A percentile compares a stretch with the other conserved stretches of the same genome.
phyloP scores from a whole-genome alignment of 768 basidiomycete species.

The Termitomyces sp. region DNA sequence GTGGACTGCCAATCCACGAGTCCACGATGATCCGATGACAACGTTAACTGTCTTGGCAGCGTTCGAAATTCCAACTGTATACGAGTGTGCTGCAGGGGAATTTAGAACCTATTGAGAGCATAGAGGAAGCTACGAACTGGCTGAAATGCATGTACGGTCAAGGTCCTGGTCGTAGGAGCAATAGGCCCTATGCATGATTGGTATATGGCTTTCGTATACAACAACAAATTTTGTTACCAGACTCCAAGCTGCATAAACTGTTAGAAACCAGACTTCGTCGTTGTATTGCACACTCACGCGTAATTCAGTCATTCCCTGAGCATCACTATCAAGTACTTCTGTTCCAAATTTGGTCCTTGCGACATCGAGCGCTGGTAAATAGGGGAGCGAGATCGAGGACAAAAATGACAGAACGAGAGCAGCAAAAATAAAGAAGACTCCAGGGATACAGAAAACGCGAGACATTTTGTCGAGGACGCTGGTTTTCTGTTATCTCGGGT shows the following conservation, averaged over 20 bases:
- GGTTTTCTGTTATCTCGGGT: neutral
- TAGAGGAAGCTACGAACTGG: conserved; percentile 29
- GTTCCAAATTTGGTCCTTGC: conserved; percentile 46
- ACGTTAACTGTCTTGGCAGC: conserved; percentile 28
- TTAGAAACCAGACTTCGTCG: neutral
- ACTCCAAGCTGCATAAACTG: conserved; percentile 51
- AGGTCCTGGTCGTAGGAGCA: conserved; percentile 45
- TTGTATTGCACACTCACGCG: conserved; percentile 38
- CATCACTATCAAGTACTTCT: conserved; percentile 18
- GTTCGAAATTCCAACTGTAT: conserved; percentile 39
- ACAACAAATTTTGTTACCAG: conserved; percentile 39
- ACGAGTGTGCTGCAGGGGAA: conserved; percentile 43
- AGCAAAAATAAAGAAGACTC: conserved; percentile 42
- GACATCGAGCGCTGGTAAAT: conserved; percentile 61
- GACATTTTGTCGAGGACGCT: conserved; percentile 10
- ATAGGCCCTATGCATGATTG: conserved; percentile 42
- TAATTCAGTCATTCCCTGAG: conserved; percentile 34
- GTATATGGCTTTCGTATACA: neutral
- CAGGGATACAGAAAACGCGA: conserved; percentile 49
- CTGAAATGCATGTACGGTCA: conserved; percentile 39
- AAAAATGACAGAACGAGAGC: conserved; percentile 66
- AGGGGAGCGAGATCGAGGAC: conserved; percentile 68
- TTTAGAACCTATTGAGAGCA: neutral
- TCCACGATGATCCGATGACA: conserved; percentile 54
- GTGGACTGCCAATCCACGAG: conserved; percentile 67